Percentiles rank a stretch among this genome's conserved stretches.
Conservation (phyloP, 139 green algal species). For the Coelastrella sp. region DNA sequence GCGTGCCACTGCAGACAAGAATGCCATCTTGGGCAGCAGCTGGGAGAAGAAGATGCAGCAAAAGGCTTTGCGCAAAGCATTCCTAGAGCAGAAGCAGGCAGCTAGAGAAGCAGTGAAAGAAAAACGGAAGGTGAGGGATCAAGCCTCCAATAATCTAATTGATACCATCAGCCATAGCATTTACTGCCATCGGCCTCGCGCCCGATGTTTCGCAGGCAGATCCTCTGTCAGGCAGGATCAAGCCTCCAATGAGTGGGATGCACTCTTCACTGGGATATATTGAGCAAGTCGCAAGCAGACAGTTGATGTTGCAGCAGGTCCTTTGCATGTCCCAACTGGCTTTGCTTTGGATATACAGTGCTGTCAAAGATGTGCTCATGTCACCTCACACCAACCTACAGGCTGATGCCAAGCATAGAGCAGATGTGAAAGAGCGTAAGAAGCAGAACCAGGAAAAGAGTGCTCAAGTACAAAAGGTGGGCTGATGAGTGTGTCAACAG, state of each 20-base stretch:
- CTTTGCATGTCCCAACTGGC: no score
- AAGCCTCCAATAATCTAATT: no score
- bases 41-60: slow-evolving; percentile 59
- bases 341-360: neutral
- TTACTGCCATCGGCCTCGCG: no score
- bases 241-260: no score
- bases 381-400: neutral
- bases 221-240: neutral
- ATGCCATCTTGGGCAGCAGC: slow-evolving; percentile 23
- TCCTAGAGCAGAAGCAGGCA: slow-evolving; percentile 52
- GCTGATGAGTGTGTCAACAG: neutral
- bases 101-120: slow-evolving; percentile 37
- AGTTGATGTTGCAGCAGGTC: no score
- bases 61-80: slow-evolving; percentile 33
- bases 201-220: neutral
- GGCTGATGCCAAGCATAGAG: slow-evolving; percentile 49
- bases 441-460: slow-evolving; percentile 61
- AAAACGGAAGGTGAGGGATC: slow-evolving; percentile 53
- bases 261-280: no score
- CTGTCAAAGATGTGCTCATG: neutral
- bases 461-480: slow-evolving; percentile 63
- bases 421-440: slow-evolving; percentile 59
- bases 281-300: no score
- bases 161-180: no score
- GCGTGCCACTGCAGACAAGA: slow-evolving; percentile 53